Percentiles rank a stretch among this genome's conserved stretches.
phyloP scores from a whole-genome alignment of 2,329 filamentous ascomycete species.

The Emmonsiellopsis sp. region DNA sequence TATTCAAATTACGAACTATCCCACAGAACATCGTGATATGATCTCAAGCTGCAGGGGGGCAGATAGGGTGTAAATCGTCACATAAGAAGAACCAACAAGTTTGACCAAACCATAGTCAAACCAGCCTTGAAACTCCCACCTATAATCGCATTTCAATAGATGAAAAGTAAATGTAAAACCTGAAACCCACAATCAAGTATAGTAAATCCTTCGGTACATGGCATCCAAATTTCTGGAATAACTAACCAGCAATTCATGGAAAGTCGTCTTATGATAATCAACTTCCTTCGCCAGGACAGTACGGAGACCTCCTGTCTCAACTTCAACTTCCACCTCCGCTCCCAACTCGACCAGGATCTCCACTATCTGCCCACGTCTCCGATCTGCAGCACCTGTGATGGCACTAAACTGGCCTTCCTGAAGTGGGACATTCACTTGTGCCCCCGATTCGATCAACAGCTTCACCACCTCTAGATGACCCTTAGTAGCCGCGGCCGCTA shows the following conservation, averaged over 20 bases:
- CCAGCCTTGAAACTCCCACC: too few relatives aligned
- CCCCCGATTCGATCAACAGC: background rate
- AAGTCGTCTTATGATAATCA: background rate
- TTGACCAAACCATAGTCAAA: too few relatives aligned
- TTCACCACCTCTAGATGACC: background rate
- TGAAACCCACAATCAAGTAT: too few relatives aligned
- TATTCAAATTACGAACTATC: too few relatives aligned
- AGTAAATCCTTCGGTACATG: background rate
- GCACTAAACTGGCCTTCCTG: background rate
- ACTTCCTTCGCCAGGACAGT: background rate
- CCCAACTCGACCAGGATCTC: background rate
- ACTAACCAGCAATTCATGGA: too few relatives aligned
- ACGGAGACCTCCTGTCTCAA: background rate
- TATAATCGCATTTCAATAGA: too few relatives aligned
- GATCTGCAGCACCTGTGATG: background rate
- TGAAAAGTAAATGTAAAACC: too few relatives aligned
- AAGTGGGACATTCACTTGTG: background rate
- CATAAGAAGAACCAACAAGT: too few relatives aligned
- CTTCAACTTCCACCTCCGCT: background rate
- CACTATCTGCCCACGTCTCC: background rate
- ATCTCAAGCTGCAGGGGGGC: too few relatives aligned
- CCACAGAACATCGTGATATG: too few relatives aligned
- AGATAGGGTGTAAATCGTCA: too few relatives aligned
- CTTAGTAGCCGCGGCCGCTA: background rate
- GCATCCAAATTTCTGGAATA: background rate